A percentile compares a stretch with the other conserved stretches of the same genome.
Evolutionary conservation across 768 basidiomycete species (phyloP).

Genomic region (Pilatotrama ljubarskyi): DNA sequence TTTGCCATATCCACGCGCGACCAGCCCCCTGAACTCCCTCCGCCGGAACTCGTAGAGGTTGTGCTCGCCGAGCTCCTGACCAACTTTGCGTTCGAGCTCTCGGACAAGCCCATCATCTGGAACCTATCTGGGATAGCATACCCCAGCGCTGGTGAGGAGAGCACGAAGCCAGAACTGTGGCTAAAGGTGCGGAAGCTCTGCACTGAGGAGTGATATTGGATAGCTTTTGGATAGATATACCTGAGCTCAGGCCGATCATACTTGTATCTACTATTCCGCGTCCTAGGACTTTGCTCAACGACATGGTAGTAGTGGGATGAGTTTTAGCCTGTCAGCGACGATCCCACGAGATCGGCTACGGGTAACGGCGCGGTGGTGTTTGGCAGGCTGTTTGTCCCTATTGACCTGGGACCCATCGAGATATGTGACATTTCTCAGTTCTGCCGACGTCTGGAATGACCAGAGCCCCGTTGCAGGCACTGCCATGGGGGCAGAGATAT

Average conservation of each 20-base stretch:
- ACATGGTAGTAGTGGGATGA: not conserved
- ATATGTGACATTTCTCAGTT: too few species aligned
- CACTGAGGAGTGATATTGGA: not conserved
- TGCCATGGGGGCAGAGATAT: too few species aligned
- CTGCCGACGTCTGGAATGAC: too few species aligned
- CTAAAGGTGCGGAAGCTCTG: slow-evolving; percentile 18
- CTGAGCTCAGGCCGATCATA: not conserved
- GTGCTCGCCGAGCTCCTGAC: slow-evolving; percentile 31
- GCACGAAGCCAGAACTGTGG: slow-evolving; percentile 25
- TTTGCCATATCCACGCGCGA: slow-evolving; percentile 19
- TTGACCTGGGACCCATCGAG: not conserved
- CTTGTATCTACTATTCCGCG: not conserved
- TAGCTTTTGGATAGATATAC: too few species aligned
- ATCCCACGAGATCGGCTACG: too few species aligned
- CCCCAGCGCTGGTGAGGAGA: slow-evolving; percentile 22
- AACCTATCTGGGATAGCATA: slow-evolving; percentile 28
- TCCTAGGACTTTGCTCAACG: not conserved
- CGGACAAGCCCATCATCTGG: slow-evolving; percentile 30
- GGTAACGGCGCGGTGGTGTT: not conserved
- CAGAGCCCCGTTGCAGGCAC: too few species aligned
- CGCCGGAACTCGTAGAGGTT: slow-evolving; percentile 33
- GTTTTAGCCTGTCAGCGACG: too few species aligned
- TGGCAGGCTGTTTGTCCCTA: not conserved
- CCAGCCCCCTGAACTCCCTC: slow-evolving; percentile 18
- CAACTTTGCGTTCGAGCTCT: slow-evolving; percentile 29